Evolutionary conservation across 768 basidiomycete genomes (phyloP).

Genomic region (Pulveroboletus sp.): DNA sequence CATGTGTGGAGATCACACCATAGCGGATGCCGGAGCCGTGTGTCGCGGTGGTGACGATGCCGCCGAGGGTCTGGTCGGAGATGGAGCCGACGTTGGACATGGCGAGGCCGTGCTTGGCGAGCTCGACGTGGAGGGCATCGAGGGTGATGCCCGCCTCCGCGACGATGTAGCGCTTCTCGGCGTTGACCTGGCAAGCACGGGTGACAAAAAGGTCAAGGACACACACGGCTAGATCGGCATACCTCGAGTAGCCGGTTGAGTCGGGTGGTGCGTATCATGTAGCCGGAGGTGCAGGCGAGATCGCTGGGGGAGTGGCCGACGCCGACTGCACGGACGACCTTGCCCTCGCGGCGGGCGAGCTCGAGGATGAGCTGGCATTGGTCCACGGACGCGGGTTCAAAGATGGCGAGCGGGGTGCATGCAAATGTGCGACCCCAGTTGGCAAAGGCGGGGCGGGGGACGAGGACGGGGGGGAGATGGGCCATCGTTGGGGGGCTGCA

Average conservation of each 20-base stretch:
- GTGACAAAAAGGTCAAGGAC: slow-evolving; percentile 12
- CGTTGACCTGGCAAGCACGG: slow-evolving; percentile 54
- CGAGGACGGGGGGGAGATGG: slow-evolving; percentile 38
- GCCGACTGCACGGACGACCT: slow-evolving; percentile 76
- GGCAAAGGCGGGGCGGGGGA: slow-evolving; percentile 50
- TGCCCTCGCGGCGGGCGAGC: slow-evolving; percentile 71
- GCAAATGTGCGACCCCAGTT: slow-evolving; percentile 89
- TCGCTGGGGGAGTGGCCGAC: slow-evolving; percentile 94
- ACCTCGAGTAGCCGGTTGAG: slow-evolving; percentile 78
- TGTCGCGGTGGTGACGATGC: slow-evolving; percentile 90
- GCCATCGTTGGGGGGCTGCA: neutral
- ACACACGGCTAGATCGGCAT: slow-evolving; percentile 32
- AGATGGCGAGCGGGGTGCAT: slow-evolving; percentile 67
- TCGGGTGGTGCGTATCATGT: slow-evolving; percentile 77
- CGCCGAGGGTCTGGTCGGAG: slow-evolving; percentile 92
- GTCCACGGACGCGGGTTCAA: slow-evolving; percentile 66
- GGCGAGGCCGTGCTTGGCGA: slow-evolving; percentile 68
- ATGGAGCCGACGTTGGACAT: slow-evolving; percentile 95
- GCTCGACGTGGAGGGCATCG: slow-evolving; percentile 63
- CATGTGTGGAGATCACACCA: slow-evolving; percentile 80
- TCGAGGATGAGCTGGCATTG: slow-evolving; percentile 78
- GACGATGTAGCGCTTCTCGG: slow-evolving; percentile 61
- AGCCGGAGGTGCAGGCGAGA: slow-evolving; percentile 85
- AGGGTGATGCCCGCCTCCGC: slow-evolving; percentile 81
- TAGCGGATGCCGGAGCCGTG: slow-evolving; percentile 86